Conservation (phyloP, 352 stramenopile species). For the Phytophthora agathidicida region DNA sequence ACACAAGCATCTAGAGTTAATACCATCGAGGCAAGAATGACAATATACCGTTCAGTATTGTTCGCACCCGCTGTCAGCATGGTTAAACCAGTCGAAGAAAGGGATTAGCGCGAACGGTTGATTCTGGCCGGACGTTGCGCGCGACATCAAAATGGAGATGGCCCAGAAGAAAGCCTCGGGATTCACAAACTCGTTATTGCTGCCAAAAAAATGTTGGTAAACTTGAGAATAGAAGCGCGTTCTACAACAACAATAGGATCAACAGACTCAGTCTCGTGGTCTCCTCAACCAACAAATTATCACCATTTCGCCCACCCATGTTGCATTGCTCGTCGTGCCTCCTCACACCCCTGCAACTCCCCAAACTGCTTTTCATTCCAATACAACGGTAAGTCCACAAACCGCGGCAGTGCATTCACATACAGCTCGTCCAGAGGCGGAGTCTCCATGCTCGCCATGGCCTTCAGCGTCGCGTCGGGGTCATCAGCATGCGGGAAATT, state of each 20-base stretch:
- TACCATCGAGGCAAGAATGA: not conserved
- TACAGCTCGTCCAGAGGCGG: conserved; percentile 59
- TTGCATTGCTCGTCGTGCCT: conserved; percentile 61
- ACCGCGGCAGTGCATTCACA: conserved; percentile 55
- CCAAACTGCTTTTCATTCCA: conserved; percentile 69
- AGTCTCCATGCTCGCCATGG: conserved; percentile 17
- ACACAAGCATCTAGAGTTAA: not conserved
- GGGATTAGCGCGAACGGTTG: conserved; percentile 86
- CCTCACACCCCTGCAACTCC: conserved; percentile 65
- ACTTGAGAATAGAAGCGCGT: conserved; percentile 70
- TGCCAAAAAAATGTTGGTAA: conserved; percentile 75
- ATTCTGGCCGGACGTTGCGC: conserved; percentile 70
- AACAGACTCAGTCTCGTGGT: not conserved
- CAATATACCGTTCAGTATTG: not conserved
- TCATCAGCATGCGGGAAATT: conserved; percentile 48
- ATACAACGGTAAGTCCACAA: conserved; percentile 72
- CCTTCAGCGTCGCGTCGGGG: conserved; percentile 18
- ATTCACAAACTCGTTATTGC: conserved; percentile 54
- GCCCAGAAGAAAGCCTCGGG: conserved; percentile 81
- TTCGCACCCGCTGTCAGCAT: conserved; percentile 58
- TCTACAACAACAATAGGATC: conserved; percentile 28
- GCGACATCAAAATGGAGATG: conserved; percentile 81
- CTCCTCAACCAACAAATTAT: not conserved
- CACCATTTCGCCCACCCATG: conserved; percentile 47
- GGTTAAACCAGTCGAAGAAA: conserved; percentile 91